These are phyloP conservation scores for Articulospora tetracladia DNA, from an alignment of 495 filamentous ascomycete species.

Conservation along the genomic window DNA sequence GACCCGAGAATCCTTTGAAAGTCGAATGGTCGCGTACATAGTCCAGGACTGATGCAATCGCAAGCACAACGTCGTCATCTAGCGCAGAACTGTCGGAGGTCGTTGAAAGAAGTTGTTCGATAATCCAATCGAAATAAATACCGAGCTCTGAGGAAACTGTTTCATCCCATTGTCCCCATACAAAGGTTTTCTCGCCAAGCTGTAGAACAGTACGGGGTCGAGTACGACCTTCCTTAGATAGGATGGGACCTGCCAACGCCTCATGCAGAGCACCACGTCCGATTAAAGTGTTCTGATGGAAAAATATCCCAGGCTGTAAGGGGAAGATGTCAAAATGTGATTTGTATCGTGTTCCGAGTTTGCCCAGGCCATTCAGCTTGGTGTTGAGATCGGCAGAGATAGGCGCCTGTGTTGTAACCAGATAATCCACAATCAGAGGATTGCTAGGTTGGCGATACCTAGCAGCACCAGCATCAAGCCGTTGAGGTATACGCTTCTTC, in stretches of 20 bases:
- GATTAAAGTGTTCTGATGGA: conserved; percentile 72
- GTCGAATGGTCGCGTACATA: conserved; percentile 32
- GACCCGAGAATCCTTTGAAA: conserved; percentile 26
- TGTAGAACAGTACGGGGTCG: conserved; percentile 28
- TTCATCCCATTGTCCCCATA: conserved; percentile 71
- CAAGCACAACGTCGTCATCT: conserved; percentile 25
- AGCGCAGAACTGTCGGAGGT: background rate
- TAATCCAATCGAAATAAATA: conserved; percentile 49
- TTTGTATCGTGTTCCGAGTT: conserved; percentile 63
- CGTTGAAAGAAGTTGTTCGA: conserved; percentile 34
- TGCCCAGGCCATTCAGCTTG: conserved; percentile 52
- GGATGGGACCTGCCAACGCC: conserved; percentile 35
- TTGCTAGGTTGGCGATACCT: conserved; percentile 46
- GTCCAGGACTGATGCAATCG: conserved; percentile 23
- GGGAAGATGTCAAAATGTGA: conserved; percentile 72
- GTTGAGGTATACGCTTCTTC: conserved; percentile 50
- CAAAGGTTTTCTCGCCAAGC: conserved; percentile 46
- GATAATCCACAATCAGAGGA: conserved; percentile 33
- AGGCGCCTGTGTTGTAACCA: conserved; percentile 16
- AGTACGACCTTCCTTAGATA: conserved; percentile 24
- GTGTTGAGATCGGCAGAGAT: conserved; percentile 29
- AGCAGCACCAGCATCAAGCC: conserved; percentile 44
- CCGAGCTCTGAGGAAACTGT: conserved; percentile 64
- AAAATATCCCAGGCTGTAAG: conserved; percentile 63
- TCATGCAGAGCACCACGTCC: conserved; percentile 64